Percentiles rank a stretch among this genome's conserved stretches.
phyloP scores from a whole-genome alignment of 2,329 filamentous ascomycete species.

The Emericellopsis atlantica region DNA sequence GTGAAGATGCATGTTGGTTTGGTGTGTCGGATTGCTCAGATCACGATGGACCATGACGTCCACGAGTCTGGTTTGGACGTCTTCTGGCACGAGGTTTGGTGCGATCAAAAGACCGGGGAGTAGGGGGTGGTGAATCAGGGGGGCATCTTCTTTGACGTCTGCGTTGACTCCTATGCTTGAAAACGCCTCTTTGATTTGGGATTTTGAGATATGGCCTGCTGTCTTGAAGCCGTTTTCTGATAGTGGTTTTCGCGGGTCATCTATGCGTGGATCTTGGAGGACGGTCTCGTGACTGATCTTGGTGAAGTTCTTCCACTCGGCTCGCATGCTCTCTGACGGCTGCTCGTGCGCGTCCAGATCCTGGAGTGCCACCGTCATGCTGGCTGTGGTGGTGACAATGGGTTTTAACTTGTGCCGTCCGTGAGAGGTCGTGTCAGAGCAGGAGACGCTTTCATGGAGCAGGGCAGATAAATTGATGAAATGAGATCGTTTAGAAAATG shows the following conservation, averaged over 20 bases:
- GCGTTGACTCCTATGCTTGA: conserved; percentile 13
- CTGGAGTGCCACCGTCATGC: conserved; percentile 9
- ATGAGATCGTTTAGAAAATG: no score
- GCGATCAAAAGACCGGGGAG: conserved; percentile 69
- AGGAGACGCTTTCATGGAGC: no score
- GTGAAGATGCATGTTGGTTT: conserved; percentile 84
- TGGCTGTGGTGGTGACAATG: background rate
- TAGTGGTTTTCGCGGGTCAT: conserved; percentile 31
- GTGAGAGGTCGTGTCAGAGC: no score
- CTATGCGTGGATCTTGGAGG: conserved; percentile 39
- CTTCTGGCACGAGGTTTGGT: conserved; percentile 58
- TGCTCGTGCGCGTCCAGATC: conserved; percentile 65
- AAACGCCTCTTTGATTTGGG: conserved; percentile 30
- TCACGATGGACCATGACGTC: conserved; percentile 65
- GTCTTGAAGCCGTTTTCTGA: conserved; percentile 30
- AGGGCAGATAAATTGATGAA: no score
- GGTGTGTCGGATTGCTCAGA: conserved; percentile 58
- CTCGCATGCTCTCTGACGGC: conserved; percentile 57
- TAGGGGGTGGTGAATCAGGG: conserved; percentile 50
- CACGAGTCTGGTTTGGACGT: conserved; percentile 58
- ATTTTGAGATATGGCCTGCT: conserved; percentile 27
- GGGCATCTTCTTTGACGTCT: conserved; percentile 22
- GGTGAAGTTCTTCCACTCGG: conserved; percentile 64
- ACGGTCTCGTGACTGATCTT: conserved; percentile 42
- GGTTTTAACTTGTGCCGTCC: no score